Base-by-base conservation (phyloP, 148 eudicot genomes). In the Vaccinium darrowii region DNA sequence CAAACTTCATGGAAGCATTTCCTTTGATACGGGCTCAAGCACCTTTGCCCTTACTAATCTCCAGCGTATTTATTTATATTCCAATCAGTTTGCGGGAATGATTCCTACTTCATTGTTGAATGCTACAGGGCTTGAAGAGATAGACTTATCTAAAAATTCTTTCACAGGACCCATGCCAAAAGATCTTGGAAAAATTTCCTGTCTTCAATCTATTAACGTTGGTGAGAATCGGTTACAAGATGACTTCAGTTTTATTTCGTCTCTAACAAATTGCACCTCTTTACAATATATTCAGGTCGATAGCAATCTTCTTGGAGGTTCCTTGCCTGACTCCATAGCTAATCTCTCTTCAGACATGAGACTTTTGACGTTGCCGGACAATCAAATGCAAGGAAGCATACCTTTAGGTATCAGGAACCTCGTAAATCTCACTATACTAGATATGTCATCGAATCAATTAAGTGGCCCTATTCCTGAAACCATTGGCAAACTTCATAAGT, bases 1-100 rank as follows among this genome's bases (percentile, higher is more conserved):
- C 80, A 57, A 62, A n/a, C 27, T 88, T 21, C 54, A 52, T 23
- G 89, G 89, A 47, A 76, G 54, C 54, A 49, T 76, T 76, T 30
- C 79, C 23, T 23, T 30, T 19, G n/a, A 74, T 39, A 74, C 18
- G 39, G 78, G 78, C 23, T 21, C 23, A 21, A 47, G 36, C 36
- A 33, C 36, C 36, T 33, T 33, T 2, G 2, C 53, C 5, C 56
- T 76, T 19, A 23, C 7, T 43, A 76, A 76, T 76, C 25, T 76
- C 52, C 0, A 49, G 53, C 2, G 0, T 1, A 8, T 76, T 76
- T 0, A 54, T 4, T 30, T 52, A 2, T 3, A 0, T 23, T 0
- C 0, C 2, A 79, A 79, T 53, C 2, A 0, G 3, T 33, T 79
- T 54, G 54, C 82, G 0, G 67, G 82, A 25, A 27, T 5, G 13